Percentiles rank a stretch among this genome's conserved stretches.
Evolutionary conservation across 2,329 filamentous ascomycete genomes (phyloP).

Genomic region (Alternaria metachromatica): DNA sequence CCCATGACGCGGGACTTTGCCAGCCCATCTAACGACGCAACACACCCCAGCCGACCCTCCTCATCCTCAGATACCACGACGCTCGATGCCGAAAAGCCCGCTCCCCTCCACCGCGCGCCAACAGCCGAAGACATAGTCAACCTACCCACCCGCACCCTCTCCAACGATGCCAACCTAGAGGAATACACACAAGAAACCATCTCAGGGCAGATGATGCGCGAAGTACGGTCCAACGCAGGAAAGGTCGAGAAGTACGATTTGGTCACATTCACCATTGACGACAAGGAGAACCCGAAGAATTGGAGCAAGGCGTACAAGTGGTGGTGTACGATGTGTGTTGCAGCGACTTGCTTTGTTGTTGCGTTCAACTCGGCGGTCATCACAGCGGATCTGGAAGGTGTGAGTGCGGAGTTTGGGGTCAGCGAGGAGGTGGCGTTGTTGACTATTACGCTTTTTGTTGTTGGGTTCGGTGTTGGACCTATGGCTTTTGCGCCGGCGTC

Average conservation of each 20-base stretch:
- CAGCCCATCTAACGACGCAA: neutral
- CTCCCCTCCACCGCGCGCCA: conserved; percentile 25
- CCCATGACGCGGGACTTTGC: conserved; percentile 22
- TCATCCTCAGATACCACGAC: conserved; percentile 21
- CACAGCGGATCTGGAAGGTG: conserved; percentile 74
- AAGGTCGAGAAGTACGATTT: conserved; percentile 63
- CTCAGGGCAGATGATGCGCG: conserved; percentile 66
- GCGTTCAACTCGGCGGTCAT: conserved; percentile 71
- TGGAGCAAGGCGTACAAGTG: conserved; percentile 81
- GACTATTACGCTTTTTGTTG: conserved; percentile 76
- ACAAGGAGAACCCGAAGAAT: conserved; percentile 84
- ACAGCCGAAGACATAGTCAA: conserved; percentile 58
- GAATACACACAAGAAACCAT: conserved; percentile 71
- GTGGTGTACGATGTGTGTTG: conserved; percentile 82
- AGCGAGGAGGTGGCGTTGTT: conserved; percentile 76
- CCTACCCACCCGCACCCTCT: conserved; percentile 71
- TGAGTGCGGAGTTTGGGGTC: conserved; percentile 68
- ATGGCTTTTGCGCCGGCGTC: conserved; percentile 81
- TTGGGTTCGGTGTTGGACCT: conserved; percentile 81
- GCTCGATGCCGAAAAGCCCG: conserved; percentile 14
- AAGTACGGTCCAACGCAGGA: conserved; percentile 62
- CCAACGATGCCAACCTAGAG: conserved; percentile 60
- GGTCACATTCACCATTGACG: conserved; percentile 73
- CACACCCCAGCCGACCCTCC: conserved; percentile 13
- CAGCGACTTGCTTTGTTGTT: conserved; percentile 58